These are phyloP conservation scores for Zygnema cylindricum DNA, from an alignment of 139 green algal genomes.

Conservation along the genomic window DNA sequence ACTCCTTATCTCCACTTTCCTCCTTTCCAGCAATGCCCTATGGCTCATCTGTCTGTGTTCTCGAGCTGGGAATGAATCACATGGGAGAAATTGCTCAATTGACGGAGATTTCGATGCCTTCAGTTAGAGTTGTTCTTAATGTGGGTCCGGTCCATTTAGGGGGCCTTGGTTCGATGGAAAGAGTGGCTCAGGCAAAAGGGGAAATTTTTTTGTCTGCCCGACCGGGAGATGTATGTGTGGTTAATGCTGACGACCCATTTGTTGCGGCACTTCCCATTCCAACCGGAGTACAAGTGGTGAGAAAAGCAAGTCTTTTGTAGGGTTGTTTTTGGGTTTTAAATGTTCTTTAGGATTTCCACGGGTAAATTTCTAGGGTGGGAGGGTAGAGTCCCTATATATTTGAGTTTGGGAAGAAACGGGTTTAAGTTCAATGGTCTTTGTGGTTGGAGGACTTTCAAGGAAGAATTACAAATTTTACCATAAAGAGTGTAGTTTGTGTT, in stretches of 20 bases:
- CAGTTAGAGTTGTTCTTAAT: slow-evolving; percentile 62
- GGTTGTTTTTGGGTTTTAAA: no score
- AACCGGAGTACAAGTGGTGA: slow-evolving; percentile 14
- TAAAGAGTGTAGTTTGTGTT: no score
- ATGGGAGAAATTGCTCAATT: slow-evolving; percentile 61
- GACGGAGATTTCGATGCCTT: slow-evolving; percentile 37
- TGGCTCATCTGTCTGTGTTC: slow-evolving; percentile 28
- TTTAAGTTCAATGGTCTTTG: no score
- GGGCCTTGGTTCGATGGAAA: slow-evolving; percentile 48
- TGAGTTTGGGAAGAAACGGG: no score
- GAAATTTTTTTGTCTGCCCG: slow-evolving; percentile 57
- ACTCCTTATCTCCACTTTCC: no score
- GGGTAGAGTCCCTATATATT: no score
- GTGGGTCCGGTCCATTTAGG: slow-evolving; percentile 62
- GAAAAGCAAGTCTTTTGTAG: no score
- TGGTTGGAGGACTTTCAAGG: no score
- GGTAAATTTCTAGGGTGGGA: no score
- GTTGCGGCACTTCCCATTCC: slow-evolving; percentile 57
- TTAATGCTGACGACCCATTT: slow-evolving; percentile 60
- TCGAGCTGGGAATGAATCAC: slow-evolving; percentile 66
- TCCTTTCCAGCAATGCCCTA: slow-evolving; percentile 18
- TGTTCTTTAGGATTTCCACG: no score
- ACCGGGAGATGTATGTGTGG: slow-evolving; percentile 53
- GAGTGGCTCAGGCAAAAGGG: slow-evolving; percentile 59
- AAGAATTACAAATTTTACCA: no score